Conservation (phyloP, 163 green algal genomes). For the Scenedesmus sp. region DNA sequence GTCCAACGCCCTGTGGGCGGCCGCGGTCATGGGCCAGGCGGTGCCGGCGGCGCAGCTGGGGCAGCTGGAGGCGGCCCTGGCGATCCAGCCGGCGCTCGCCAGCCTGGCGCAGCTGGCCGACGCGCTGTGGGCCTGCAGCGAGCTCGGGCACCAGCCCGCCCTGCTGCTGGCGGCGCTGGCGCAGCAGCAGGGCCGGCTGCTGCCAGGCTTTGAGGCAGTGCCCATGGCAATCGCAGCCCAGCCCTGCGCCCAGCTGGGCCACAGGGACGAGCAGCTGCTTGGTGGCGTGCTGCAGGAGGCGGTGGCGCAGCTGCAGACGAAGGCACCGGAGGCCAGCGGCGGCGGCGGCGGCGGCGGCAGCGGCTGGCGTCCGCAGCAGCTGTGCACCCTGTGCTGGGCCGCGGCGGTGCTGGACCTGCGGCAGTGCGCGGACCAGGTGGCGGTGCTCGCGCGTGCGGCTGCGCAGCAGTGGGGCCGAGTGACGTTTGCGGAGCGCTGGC, state of each 20-base stretch:
- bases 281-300: neutral
- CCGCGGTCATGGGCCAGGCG: too few relatives aligned
- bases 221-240: neutral
- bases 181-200: too few relatives aligned
- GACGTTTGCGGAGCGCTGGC: neutral
- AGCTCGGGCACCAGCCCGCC: too few relatives aligned
- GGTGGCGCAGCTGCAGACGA: too few relatives aligned
- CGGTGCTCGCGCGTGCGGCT: neutral
- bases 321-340: too few relatives aligned
- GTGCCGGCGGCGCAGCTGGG: too few relatives aligned
- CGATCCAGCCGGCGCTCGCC: too few relatives aligned
- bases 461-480: neutral
- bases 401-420: slow-evolving; percentile 2
- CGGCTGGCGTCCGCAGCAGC: neutral
- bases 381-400: slow-evolving; percentile 15
- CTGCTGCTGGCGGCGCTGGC: too few relatives aligned
- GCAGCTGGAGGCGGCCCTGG: too few relatives aligned
- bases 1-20: too few relatives aligned
- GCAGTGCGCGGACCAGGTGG: neutral
- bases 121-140: too few relatives aligned
- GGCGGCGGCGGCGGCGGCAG: neutral
- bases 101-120: too few relatives aligned
- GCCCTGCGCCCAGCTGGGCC: slow-evolving; percentile 2
- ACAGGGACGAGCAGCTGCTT: neutral
- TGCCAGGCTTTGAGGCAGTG: neutral